These are phyloP conservation scores for Leucosporidium creatinivorum DNA, from an alignment of 768 basidiomycete genomes.

Conservation along the genomic window DNA sequence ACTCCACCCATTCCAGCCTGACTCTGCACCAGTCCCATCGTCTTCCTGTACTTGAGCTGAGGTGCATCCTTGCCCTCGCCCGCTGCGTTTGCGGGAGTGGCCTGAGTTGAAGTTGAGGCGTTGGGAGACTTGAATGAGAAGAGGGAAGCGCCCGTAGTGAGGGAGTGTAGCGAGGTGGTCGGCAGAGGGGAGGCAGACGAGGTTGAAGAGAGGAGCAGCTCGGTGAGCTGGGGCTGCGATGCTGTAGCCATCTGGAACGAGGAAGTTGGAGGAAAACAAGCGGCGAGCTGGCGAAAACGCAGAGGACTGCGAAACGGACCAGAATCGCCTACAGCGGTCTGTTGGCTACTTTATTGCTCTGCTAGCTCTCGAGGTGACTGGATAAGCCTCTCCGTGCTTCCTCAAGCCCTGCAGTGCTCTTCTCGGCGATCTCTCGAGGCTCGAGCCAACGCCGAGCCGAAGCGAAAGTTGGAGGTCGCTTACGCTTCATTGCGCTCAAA, in stretches of 20 bases:
- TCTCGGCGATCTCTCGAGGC: too few relatives aligned
- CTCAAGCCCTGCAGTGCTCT: too few relatives aligned
- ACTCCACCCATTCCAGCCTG: slow-evolving; percentile 69
- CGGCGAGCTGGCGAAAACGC: too few relatives aligned
- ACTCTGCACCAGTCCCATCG: slow-evolving; percentile 60
- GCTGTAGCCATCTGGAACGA: slow-evolving; percentile 1
- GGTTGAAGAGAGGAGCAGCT: slow-evolving; percentile 29
- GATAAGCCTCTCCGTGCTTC: too few relatives aligned
- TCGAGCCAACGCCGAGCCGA: too few relatives aligned
- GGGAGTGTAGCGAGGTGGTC: slow-evolving; percentile 25
- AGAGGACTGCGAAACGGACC: too few relatives aligned
- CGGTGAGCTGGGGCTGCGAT: slow-evolving; percentile 10
- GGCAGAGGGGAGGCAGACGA: slow-evolving; percentile 14
- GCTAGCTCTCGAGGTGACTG: too few relatives aligned
- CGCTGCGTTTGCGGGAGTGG: not conserved
- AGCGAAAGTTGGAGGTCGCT: too few relatives aligned
- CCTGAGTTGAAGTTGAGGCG: slow-evolving; percentile 3
- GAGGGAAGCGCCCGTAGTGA: slow-evolving; percentile 25
- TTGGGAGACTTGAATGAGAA: slow-evolving; percentile 29
- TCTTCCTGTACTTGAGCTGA: slow-evolving; percentile 5
- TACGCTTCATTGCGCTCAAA: too few relatives aligned
- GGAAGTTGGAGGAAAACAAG: too few relatives aligned
- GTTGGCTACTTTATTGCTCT: too few relatives aligned
- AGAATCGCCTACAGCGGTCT: too few relatives aligned
- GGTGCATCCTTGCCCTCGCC: not conserved